Conservation (phyloP, 2,329 filamentous ascomycete genomes). For the Venturia pyrina region DNA sequence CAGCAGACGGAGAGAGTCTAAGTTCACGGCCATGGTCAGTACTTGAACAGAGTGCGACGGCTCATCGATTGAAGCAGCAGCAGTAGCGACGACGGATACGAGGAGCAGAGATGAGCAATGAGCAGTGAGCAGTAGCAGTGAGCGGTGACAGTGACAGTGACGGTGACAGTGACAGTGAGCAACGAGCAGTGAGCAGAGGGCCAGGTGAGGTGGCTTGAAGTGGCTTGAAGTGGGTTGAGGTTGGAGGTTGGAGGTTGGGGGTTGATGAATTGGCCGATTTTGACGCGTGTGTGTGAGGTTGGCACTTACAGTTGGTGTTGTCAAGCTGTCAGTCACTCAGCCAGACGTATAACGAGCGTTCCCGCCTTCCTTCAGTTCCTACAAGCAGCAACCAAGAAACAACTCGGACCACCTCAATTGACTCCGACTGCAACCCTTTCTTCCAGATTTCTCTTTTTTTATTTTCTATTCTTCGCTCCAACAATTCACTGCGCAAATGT, state of each 20-base stretch:
- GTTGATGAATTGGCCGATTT: neutral
- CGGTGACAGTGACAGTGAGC: too few relatives aligned
- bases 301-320: neutral
- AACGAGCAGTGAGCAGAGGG: neutral
- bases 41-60: neutral
- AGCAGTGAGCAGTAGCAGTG: neutral
- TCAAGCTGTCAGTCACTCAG: neutral
- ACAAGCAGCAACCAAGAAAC: neutral
- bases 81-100: neutral
- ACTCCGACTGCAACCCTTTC: neutral
- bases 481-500: neutral
- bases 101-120: neutral
- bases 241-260: neutral
- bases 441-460: neutral
- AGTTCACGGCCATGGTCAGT: neutral
- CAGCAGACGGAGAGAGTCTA: slow-evolving; percentile 3
- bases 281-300: neutral
- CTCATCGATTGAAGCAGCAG: neutral
- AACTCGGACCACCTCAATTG: neutral
- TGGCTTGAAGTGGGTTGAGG: neutral
- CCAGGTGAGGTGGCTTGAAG: neutral
- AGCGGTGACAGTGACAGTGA: too few relatives aligned
- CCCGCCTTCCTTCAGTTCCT: neutral
- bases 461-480: neutral
- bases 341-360: neutral